These are phyloP conservation scores for Amylostereum areolatum DNA, from an alignment of 1,284 basidiomycete genomes.

Conservation along the genomic window DNA sequence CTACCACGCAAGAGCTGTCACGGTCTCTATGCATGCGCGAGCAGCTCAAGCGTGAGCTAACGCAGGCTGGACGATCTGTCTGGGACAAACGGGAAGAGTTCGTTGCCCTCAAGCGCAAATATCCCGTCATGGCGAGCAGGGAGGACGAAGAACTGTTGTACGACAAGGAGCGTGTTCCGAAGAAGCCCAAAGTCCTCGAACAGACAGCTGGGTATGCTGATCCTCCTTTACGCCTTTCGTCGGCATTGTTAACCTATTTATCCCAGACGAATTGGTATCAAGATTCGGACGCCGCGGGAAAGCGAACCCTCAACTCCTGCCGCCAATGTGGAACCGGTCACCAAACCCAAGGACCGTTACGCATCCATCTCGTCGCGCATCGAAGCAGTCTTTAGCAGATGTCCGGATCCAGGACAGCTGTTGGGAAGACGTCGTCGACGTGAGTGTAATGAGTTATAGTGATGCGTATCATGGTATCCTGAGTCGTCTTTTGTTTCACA, in stretches of 20 bases:
- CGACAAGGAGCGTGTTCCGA: conserved; percentile 66
- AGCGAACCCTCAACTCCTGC: too few relatives aligned
- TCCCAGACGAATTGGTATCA: neutral
- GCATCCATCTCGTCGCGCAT: conserved; percentile 57
- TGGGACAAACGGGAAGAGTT: conserved; percentile 79
- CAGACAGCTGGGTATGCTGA: neutral
- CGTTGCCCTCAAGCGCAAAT: conserved; percentile 76
- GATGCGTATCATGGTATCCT: conserved; percentile 1
- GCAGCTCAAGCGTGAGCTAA: conserved; percentile 61
- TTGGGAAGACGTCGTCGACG: conserved; percentile 85
- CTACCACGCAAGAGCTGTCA: conserved; percentile 68
- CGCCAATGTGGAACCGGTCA: conserved; percentile 32
- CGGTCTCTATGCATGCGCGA: conserved; percentile 70
- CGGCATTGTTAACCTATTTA: neutral
- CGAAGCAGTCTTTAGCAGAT: conserved; percentile 52
- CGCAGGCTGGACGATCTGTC: conserved; percentile 54
- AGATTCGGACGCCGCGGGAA: too few relatives aligned
- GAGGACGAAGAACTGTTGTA: conserved; percentile 80
- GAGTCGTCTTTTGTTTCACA: conserved; percentile 20
- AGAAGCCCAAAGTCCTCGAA: conserved; percentile 40
- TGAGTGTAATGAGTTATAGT: conserved; percentile 26
- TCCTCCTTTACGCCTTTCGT: neutral
- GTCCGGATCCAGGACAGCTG: conserved; percentile 64
- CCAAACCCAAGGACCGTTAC: conserved; percentile 63
- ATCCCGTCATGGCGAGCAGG: conserved; percentile 60